Evolutionary conservation across 2,329 filamentous ascomycete species (phyloP).

Genomic region (Pseudogymnoascus destructans): DNA sequence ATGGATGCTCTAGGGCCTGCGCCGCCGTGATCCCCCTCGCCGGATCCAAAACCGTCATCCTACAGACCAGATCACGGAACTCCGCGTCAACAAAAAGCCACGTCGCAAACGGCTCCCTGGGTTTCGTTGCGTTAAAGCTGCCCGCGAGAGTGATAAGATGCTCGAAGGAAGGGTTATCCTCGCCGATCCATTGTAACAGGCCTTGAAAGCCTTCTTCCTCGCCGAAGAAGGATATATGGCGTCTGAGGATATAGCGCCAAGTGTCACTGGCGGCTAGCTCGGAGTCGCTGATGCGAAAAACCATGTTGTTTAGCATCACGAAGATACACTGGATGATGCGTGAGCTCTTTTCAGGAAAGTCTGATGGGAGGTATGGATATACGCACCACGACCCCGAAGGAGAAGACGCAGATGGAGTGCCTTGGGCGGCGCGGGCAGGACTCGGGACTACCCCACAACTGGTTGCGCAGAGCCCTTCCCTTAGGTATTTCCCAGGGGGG

Average conservation of each 20-base stretch:
- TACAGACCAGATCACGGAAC: conserved; percentile 30
- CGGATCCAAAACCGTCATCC: conserved; percentile 31
- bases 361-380: not conserved
- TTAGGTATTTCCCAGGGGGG: not conserved
- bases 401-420: not conserved
- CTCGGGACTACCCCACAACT: not conserved
- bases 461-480: not conserved
- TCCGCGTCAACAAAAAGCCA: conserved; percentile 30
- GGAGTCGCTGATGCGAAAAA: conserved; percentile 26
- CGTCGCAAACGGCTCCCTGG: conserved; percentile 30
- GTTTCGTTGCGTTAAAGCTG: conserved; percentile 31
- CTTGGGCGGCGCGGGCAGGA: not conserved
- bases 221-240: conserved; percentile 36
- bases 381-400: not conserved
- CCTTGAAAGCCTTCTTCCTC: conserved; percentile 30
- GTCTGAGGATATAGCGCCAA: conserved; percentile 30
- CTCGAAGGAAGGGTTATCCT: conserved; percentile 29
- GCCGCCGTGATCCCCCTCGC: conserved; percentile 29
- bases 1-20: conserved; percentile 28
- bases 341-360: not conserved
- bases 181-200: conserved; percentile 31
- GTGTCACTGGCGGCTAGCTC: conserved; percentile 18
- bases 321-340: conserved; percentile 30
- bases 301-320: conserved; percentile 30
- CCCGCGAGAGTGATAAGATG: conserved; percentile 29